Conservation (phyloP, 2,329 filamentous ascomycete species). For the Colletotrichum camelliae region DNA sequence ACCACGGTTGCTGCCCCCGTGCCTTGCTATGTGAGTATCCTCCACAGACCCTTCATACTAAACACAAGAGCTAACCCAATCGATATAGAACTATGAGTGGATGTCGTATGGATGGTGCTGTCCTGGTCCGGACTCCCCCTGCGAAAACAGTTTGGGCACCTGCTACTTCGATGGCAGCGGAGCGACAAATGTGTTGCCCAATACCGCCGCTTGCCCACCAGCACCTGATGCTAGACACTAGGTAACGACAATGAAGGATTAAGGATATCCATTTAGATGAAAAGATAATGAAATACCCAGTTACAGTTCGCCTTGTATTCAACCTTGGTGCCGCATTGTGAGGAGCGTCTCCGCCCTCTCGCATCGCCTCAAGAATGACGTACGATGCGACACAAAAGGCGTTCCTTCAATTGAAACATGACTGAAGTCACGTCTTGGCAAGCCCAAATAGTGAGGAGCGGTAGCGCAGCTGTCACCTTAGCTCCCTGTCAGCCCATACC, state of each 20-base stretch:
- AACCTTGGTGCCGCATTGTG: not conserved
- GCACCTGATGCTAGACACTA: not conserved
- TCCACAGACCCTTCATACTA: rapidly evolving
- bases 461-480: not conserved
- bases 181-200: not conserved
- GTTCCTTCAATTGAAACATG: not conserved
- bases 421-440: not conserved
- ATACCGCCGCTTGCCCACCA: not conserved
- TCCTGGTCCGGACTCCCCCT: not conserved
- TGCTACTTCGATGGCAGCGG: constrained; percentile 1
- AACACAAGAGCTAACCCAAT: rapidly evolving
- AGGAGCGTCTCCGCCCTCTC: not conserved
- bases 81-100: not conserved
- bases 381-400: not conserved
- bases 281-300: not conserved
- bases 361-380: not conserved
- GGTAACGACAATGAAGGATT: rapidly evolving
- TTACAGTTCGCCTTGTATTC: not conserved
- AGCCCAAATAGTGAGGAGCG: not conserved
- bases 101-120: constrained; percentile 2
- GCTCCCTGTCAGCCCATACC: not conserved
- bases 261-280: not conserved
- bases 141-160: not conserved
- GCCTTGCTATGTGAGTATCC: not conserved
- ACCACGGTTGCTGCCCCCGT: not conserved